Conservation (phyloP, 1,284 basidiomycete genomes). For the Sphaerobolus stellatus region DNA sequence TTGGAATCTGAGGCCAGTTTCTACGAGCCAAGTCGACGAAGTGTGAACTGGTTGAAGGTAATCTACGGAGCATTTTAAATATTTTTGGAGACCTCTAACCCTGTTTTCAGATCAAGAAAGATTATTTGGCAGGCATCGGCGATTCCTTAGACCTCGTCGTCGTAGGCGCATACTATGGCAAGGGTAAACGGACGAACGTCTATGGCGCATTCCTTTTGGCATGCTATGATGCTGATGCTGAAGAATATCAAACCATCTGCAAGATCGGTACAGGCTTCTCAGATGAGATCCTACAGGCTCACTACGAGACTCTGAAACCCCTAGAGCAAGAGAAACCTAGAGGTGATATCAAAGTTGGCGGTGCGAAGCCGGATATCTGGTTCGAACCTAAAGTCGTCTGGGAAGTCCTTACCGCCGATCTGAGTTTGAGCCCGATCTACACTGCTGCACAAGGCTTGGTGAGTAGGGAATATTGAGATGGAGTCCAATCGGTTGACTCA, state of each 20-base stretch:
- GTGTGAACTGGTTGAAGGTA: slow-evolving; percentile 98
- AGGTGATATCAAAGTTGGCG: slow-evolving; percentile 80
- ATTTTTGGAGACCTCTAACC: neutral
- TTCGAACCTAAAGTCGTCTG: slow-evolving; percentile 95
- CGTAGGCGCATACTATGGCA: slow-evolving; percentile 94
- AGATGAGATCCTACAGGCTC: slow-evolving; percentile 84
- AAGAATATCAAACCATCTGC: slow-evolving; percentile 95
- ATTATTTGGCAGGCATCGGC: slow-evolving; percentile 95
- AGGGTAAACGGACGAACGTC: slow-evolving; percentile 95
- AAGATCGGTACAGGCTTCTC: slow-evolving; percentile 99
- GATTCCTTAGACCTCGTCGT: slow-evolving; percentile 98
- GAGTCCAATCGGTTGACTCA: slow-evolving; percentile 10
- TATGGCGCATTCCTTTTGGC: slow-evolving; percentile 96
- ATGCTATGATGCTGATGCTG: slow-evolving; percentile 88
- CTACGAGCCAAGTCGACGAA: slow-evolving; percentile 93
- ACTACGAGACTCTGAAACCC: slow-evolving; percentile 80
- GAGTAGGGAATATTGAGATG: slow-evolving; percentile 31
- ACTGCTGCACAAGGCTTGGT: slow-evolving; percentile 95
- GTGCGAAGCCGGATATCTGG: slow-evolving; percentile 92
- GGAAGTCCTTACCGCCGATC: slow-evolving; percentile 97
- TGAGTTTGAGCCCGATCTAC: slow-evolving; percentile 96
- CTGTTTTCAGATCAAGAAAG: slow-evolving; percentile 82
- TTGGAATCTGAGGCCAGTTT: slow-evolving; percentile 86
- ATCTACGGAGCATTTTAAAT: slow-evolving; percentile 12
- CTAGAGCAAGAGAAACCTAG: slow-evolving; percentile 71